These are phyloP conservation scores for Aureobasidium uvarum DNA, from an alignment of 2,329 filamentous ascomycete species.

Conservation along the genomic window DNA sequence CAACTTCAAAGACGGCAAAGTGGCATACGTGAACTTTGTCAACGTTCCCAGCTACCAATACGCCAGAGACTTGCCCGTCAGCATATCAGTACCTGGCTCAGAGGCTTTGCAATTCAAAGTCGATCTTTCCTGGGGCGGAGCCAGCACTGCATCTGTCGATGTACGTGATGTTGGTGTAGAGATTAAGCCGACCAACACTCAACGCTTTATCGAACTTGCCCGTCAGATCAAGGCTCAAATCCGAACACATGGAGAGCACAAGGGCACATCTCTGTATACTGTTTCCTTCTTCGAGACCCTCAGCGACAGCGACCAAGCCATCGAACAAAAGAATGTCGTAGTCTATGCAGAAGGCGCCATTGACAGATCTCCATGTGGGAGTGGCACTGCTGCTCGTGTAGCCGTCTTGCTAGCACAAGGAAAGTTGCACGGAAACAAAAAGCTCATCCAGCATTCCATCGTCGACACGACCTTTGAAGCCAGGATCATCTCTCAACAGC, in stretches of 20 bases:
- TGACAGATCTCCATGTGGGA: conserved; percentile 45
- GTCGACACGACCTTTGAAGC: conserved; percentile 25
- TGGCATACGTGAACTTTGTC: conserved; percentile 26
- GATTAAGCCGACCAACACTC: conserved; percentile 20
- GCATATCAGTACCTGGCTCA: not conserved
- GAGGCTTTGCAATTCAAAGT: not conserved
- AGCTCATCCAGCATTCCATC: conserved; percentile 23
- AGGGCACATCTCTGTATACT: conserved; percentile 25
- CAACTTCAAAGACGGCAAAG: not conserved
- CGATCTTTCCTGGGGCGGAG: conserved; percentile 28
- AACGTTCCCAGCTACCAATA: conserved; percentile 27
- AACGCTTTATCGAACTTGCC: conserved; percentile 23
- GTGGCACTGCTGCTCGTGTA: conserved; percentile 37
- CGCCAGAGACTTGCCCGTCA: not conserved
- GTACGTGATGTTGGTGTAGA: not conserved
- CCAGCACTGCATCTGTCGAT: conserved; percentile 26
- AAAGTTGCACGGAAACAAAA: conserved; percentile 11
- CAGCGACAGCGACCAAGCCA: not conserved
- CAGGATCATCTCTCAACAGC: conserved; percentile 1
- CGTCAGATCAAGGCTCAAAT: conserved; percentile 24
- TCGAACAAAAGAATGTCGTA: conserved; percentile 27
- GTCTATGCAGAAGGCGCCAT: conserved; percentile 47
- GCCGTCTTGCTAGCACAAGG: conserved; percentile 29
- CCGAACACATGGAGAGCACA: not conserved
- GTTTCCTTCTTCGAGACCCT: conserved; percentile 27